Evolutionary conservation across 2,329 filamentous ascomycete genomes (phyloP), one percentile per base, ranked within the genome.

Genomic region (Diplocarpon mali): DNA sequence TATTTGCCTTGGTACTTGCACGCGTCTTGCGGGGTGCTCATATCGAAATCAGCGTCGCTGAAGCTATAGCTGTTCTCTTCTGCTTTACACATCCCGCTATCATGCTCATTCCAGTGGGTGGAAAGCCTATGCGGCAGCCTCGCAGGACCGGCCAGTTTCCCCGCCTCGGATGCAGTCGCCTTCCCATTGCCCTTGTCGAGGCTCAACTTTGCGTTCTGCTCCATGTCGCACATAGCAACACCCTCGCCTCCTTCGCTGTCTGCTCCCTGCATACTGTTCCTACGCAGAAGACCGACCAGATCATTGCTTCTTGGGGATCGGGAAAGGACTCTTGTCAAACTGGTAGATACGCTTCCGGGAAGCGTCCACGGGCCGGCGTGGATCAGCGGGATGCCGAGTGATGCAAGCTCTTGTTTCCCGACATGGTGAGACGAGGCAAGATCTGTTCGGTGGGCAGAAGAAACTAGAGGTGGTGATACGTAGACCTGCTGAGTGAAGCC

Each of bases 291-390:
- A 15, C 14, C 27, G 13, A 42, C 40, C 10, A 42, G 35, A 37
- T 42, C 34, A 15, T 20, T 15, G 13, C n/a, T 42, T 29, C 40
- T 29, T 30, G 34, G 34, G 7, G 34, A 42, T 42, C 40, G 16
- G 7, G 28, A 12, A 3, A 42, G 31, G 17, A 2, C 28, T 30
- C 15, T 14, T 2, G 3, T 29, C 14, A 12, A 12, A 6, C n/a
- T 28, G 20, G 20, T 24, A 24, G 20, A 3, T 24, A 24, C 20
- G 20, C 20, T 24, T 24, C 20, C 20, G 20, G 20, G 7, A 24
- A 24, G 4, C 7, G 20, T 24, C 3, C 7, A 4, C 11, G 10
- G 9, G 11, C 9, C 30, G 11, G 9, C 30, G 5, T 32, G 30
- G 4, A 32, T 32, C 9, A 3, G 11, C n/a, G 30, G 30, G 3